These are phyloP conservation scores for Rhizopogon vulgaris DNA, from an alignment of 768 basidiomycete genomes.

Conservation along the genomic window DNA sequence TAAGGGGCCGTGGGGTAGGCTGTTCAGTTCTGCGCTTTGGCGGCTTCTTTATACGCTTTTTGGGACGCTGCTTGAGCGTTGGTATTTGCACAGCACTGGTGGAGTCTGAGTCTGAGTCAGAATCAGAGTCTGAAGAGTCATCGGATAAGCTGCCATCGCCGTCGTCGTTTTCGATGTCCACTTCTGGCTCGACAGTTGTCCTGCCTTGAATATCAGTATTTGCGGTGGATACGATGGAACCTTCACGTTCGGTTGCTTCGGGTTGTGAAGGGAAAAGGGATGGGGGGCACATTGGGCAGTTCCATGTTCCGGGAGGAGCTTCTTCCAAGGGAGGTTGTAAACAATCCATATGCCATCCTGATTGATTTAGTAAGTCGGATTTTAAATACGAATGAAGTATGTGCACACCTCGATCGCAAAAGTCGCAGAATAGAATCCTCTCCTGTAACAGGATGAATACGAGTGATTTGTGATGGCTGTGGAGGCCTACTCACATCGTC, in stretches of 20 bases:
- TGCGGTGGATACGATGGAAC: slow-evolving; percentile 5
- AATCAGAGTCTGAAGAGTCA: slow-evolving; percentile 26
- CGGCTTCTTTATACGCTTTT: slow-evolving; percentile 24
- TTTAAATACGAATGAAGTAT: not conserved
- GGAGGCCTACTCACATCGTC: slow-evolving; percentile 65
- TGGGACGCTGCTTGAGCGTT: slow-evolving; percentile 8
- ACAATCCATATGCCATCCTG: slow-evolving; percentile 85
- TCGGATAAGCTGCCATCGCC: slow-evolving; percentile 15
- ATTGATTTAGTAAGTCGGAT: slow-evolving; percentile 1
- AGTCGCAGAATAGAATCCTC: slow-evolving; percentile 86
- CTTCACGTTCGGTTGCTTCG: not conserved
- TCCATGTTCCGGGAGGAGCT: slow-evolving; percentile 74
- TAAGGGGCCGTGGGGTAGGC: slow-evolving; percentile 28
- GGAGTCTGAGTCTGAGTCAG: slow-evolving; percentile 11
- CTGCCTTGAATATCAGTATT: slow-evolving; percentile 18
- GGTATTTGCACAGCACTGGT: slow-evolving; percentile 11
- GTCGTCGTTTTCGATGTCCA: slow-evolving; percentile 30
- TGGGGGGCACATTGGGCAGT: slow-evolving; percentile 59
- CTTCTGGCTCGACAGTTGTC: slow-evolving; percentile 18
- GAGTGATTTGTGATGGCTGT: slow-evolving; percentile 8
- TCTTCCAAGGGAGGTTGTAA: slow-evolving; percentile 64
- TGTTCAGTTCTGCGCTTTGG: slow-evolving; percentile 17
- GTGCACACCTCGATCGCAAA: slow-evolving; percentile 76
- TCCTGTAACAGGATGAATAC: slow-evolving; percentile 40
- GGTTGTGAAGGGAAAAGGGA: slow-evolving; percentile 9